Evolutionary conservation across 2,329 filamentous ascomycete genomes (phyloP), one percentile per base, ranked within the genome.

Genomic region (Fusarium protoensiforme): DNA sequence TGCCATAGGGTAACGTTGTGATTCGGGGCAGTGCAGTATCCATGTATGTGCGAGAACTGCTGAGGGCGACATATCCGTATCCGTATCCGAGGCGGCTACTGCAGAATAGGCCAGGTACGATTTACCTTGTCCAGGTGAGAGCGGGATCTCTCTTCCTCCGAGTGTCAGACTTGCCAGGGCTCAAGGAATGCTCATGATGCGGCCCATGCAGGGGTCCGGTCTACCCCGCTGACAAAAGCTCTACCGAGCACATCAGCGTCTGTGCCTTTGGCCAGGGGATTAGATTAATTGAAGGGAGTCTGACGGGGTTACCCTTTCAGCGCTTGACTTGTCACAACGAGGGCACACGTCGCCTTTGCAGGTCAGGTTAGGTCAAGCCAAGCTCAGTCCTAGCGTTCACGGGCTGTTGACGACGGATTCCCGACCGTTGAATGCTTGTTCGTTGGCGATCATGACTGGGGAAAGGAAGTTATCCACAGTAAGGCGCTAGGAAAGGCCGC

Each of bases 401-500:
- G 41, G 29, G 16, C 13, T 36, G 8, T 39, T 27, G 22, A 29
- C 2, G 13, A 31, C 13, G 14, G 24, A 35, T 61, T 57, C 56
- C 54, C 38, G 39, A 65, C 20, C 27, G 36, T 61, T 65, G 41
- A 22, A 72, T 69, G 35, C 59, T 70, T 39, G 65, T 60, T 72
- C 56, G 29, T 24, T 22, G 70, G 20, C n/a, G 39, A 36, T 56
- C 53, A 56, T 61, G 61, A 16, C 36, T 65, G 41, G 54, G 63
- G 67, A 53, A 41, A 38, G 31, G 59, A 61, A 58, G n/a, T 29
- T n/a, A 38, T 22, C 59, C 71, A 73, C 70, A 14, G 20, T 18
- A 51, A 43, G 57, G 58, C 58, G 58, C 41, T 61, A 61, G 36
- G 18, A 18, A 51, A 11, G 20, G 58, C 20, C 38, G 58, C 29